Percentiles rank a stretch among this genome's conserved stretches.
phyloP scores from a whole-genome alignment of 352 stramenopile genomes.

The Phytopythium aichiense region DNA sequence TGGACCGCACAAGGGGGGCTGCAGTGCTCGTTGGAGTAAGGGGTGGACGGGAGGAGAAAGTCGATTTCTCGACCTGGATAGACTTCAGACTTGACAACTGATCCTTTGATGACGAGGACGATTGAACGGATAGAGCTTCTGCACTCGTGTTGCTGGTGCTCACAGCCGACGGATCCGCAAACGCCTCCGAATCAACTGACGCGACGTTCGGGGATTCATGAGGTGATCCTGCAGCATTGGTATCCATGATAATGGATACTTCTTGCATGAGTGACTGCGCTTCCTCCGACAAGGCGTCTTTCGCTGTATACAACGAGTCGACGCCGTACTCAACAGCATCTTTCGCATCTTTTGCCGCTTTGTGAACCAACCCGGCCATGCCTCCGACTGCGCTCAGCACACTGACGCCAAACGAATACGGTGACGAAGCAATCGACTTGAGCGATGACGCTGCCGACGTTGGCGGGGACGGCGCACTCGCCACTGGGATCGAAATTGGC shows the following conservation, averaged over 20 bases:
- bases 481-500: conserved; percentile 11
- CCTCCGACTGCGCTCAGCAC: conserved; percentile 63
- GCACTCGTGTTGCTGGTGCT: background rate
- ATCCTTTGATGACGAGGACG: background rate
- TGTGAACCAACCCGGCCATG: conserved; percentile 64
- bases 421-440: conserved; percentile 22
- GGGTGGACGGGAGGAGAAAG: background rate
- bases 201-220: background rate
- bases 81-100: conserved; percentile 11
- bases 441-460: conserved; percentile 12
- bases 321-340: conserved; percentile 67
- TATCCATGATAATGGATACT: conserved; percentile 57
- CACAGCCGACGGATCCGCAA: no score
- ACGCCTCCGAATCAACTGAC: background rate
- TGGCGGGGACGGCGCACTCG: conserved; percentile 5
- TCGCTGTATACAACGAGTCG: conserved; percentile 69
- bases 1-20: background rate
- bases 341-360: conserved; percentile 72
- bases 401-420: conserved; percentile 53
- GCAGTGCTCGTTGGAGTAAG: background rate
- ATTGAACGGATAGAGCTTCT: background rate
- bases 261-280: conserved; percentile 56
- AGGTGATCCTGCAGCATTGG: background rate
- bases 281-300: conserved; percentile 65
- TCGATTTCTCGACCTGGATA: background rate